phyloP scores from a whole-genome alignment of 129 eudicot genomes.

The Chrysanthemum seticuspe region DNA sequence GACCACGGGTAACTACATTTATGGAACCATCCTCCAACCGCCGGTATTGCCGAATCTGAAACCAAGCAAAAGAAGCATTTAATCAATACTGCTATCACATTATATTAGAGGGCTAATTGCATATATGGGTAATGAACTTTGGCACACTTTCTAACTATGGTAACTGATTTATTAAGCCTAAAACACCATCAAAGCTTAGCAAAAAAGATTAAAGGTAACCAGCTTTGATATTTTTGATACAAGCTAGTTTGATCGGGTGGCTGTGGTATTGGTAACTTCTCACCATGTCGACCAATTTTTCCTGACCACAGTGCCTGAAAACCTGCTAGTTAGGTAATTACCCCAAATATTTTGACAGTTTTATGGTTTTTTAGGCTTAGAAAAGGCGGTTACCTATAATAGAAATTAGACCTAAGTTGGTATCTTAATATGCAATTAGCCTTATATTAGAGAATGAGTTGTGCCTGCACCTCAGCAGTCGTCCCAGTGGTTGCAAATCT shows the following conservation, averaged over 20 bases:
- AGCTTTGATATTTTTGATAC: not conserved
- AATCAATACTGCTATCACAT: slow-evolving; percentile 3
- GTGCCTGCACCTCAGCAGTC: slow-evolving; percentile 58
- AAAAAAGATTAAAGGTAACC: not conserved
- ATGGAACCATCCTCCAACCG: slow-evolving; percentile 82
- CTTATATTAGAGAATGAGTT: slow-evolving; percentile 6
- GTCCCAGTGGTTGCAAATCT: slow-evolving; percentile 73
- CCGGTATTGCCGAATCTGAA: slow-evolving; percentile 74
- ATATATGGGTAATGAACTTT: slow-evolving; percentile 8
- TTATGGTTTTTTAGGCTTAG: not conserved
- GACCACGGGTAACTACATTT: slow-evolving; percentile 85
- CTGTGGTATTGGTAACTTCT: not conserved
- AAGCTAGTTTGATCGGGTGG: not conserved
- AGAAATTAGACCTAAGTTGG: not conserved
- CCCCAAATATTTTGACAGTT: not conserved
- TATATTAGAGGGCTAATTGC: not conserved
- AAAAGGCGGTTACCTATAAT: slow-evolving; percentile 6
- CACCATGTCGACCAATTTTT: not conserved
- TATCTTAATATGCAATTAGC: slow-evolving; percentile 13
- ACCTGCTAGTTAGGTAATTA: not conserved
- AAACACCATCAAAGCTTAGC: slow-evolving; percentile 13
- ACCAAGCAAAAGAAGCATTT: slow-evolving; percentile 18
- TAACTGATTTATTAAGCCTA: not conserved
- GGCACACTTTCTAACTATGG: not conserved
- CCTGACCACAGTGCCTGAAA: not conserved